These are phyloP conservation scores for Ascochyta lentis DNA, from an alignment of 2,329 filamentous ascomycete genomes.

Conservation along the genomic window DNA sequence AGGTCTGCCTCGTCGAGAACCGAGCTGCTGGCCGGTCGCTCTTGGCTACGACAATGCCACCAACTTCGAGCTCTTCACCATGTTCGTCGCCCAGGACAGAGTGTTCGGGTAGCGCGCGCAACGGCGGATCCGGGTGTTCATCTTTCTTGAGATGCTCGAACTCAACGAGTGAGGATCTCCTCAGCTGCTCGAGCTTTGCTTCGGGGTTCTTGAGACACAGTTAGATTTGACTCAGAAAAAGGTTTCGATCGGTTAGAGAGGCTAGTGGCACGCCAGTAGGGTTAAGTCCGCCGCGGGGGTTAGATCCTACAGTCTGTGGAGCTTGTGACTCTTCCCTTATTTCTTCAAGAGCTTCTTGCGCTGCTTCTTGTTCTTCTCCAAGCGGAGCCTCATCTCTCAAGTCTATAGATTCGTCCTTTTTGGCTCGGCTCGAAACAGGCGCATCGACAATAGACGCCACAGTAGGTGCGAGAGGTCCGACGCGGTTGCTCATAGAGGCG, in stretches of 20 bases:
- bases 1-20: constrained; percentile 5
- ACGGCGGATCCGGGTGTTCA: constrained; percentile 38
- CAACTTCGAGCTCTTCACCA: constrained; percentile 17
- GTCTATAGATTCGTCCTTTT: neutral
- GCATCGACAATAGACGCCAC: constrained; percentile 14
- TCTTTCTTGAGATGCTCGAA: constrained; percentile 50
- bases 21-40: constrained; percentile 14
- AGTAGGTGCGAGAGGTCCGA: constrained; percentile 22
- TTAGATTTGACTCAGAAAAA: constrained; percentile 40
- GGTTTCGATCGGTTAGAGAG: constrained; percentile 37
- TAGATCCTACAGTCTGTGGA: neutral
- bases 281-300: constrained; percentile 27
- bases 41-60: constrained; percentile 13
- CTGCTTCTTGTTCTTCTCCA: constrained; percentile 11
- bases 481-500: constrained; percentile 28
- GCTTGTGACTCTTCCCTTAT: neutral
- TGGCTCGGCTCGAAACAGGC: neutral
- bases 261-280: constrained; percentile 36
- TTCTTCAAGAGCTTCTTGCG: constrained; percentile 8
- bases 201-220: constrained; percentile 52
- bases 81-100: constrained; percentile 30
- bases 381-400: constrained; percentile 9
- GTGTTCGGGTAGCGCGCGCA: constrained; percentile 48
- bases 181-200: constrained; percentile 55
- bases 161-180: constrained; percentile 53